Conservation (phyloP, 2,329 filamentous ascomycete species). For the Daldinia eschscholtzii region DNA sequence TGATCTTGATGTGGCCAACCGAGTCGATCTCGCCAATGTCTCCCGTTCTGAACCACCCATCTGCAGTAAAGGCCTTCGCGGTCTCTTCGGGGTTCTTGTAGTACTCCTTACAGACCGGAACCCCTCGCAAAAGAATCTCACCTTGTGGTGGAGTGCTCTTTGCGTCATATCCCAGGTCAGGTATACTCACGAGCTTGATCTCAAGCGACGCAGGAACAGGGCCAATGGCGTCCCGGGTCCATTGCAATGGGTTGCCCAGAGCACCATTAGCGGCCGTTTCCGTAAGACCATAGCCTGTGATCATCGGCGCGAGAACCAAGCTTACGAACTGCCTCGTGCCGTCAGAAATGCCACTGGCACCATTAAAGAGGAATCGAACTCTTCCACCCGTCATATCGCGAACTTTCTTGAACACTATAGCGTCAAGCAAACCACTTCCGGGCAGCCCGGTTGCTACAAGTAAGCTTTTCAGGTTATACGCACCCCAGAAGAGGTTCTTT, state of each 20-base stretch:
- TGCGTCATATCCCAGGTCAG: conserved; percentile 87
- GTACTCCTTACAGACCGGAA: conserved; percentile 81
- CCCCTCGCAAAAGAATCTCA: conserved; percentile 90
- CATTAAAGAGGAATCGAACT: conserved; percentile 92
- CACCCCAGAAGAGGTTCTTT: conserved; percentile 81
- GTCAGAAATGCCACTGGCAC: conserved; percentile 88
- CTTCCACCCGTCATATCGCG: conserved; percentile 89
- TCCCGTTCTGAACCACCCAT: conserved; percentile 97
- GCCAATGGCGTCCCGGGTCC: conserved; percentile 82
- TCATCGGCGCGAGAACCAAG: conserved; percentile 92
- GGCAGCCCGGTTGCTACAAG: conserved; percentile 71
- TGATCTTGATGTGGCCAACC: conserved; percentile 84
- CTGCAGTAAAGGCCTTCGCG: conserved; percentile 78
- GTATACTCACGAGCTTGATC: conserved; percentile 90
- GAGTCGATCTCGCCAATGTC: conserved; percentile 92
- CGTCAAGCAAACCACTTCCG: conserved; percentile 78
- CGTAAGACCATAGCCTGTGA: conserved; percentile 92
- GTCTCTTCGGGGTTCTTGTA: conserved; percentile 90
- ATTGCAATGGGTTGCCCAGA: conserved; percentile 87
- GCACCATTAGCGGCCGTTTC: conserved; percentile 89
- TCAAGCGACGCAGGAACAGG: conserved; percentile 83
- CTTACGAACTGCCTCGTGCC: conserved; percentile 93
- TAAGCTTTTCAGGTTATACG: conserved; percentile 70
- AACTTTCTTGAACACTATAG: conserved; percentile 90
- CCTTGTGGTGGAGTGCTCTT: conserved; percentile 84